These are phyloP conservation scores for Dendrocalamus latiflorus DNA, from an alignment of 202 grass and related monocot genomes.

Conservation along the genomic window DNA sequence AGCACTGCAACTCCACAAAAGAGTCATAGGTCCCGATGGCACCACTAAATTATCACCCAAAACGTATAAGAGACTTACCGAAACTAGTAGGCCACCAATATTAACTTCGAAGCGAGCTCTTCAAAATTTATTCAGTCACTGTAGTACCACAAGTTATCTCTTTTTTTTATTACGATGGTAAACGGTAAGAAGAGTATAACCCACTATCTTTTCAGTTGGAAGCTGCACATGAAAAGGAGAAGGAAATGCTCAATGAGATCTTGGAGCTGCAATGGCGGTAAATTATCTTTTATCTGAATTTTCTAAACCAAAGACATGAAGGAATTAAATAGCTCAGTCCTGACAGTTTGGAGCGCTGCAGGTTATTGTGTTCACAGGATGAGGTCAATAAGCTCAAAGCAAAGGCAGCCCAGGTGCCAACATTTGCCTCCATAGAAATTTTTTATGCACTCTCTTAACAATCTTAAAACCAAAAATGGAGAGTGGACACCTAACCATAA, in stretches of 20 bases:
- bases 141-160: neutral
- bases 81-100: neutral
- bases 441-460: neutral
- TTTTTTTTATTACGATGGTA: neutral
- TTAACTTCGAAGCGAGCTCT: neutral
- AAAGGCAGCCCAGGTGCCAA: conserved; percentile 49
- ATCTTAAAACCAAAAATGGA: neutral
- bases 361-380: conserved; percentile 69
- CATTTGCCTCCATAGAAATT: neutral
- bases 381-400: conserved; percentile 80
- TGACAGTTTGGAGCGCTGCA: conserved; percentile 33
- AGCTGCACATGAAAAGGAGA: conserved; percentile 78
- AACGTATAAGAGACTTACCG: neutral
- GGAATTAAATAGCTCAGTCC: neutral
- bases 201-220: conserved; percentile 56
- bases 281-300: conserved; percentile 4
- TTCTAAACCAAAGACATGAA: conserved; percentile 13
- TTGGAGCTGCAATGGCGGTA: conserved; percentile 82
- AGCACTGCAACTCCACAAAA: neutral
- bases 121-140: neutral
- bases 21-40: neutral
- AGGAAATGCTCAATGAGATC: conserved; percentile 67
- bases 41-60: neutral
- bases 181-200: neutral
- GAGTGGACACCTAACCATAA: neutral